A percentile compares a stretch with the other conserved stretches of the same genome.
Conservation (phyloP, 73 alveolate genomes). For the Paramecium tetraurelia region DNA sequence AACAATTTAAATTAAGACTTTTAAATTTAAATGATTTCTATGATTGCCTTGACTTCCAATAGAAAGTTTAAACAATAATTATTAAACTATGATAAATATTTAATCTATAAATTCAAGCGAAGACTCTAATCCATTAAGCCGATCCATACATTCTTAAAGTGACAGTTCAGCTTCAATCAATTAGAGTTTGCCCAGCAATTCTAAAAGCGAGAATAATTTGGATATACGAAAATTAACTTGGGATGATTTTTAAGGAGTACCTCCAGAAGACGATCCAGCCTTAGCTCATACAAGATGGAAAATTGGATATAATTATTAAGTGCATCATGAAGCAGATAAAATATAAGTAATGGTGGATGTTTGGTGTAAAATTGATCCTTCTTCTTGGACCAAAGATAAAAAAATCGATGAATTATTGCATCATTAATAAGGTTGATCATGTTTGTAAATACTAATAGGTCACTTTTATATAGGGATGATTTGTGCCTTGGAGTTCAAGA, state of each 20-base stretch:
- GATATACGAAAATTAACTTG: conserved; percentile 40
- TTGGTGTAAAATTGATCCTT: conserved; percentile 46
- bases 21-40: no score
- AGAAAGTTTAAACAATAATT: no score
- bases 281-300: conserved; percentile 20
- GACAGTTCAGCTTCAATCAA: not conserved
- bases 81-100: not conserved
- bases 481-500: conserved; percentile 24
- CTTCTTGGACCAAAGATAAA: not conserved
- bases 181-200: not conserved
- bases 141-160: not conserved
- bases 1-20: no score
- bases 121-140: not conserved
- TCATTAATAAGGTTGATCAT: conserved; percentile 23
- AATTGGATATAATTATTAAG: conserved; percentile 35
- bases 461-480: conserved; percentile 41
- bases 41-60: no score
- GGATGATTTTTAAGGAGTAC: conserved; percentile 45
- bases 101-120: not conserved
- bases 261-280: not conserved
- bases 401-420: not conserved
- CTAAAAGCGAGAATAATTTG: not conserved
- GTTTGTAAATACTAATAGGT: not conserved
- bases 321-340: not conserved
- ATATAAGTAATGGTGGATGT: not conserved